Evolutionary conservation across 768 basidiomycete species (phyloP).

Genomic region (Crassisporium funariophilum): DNA sequence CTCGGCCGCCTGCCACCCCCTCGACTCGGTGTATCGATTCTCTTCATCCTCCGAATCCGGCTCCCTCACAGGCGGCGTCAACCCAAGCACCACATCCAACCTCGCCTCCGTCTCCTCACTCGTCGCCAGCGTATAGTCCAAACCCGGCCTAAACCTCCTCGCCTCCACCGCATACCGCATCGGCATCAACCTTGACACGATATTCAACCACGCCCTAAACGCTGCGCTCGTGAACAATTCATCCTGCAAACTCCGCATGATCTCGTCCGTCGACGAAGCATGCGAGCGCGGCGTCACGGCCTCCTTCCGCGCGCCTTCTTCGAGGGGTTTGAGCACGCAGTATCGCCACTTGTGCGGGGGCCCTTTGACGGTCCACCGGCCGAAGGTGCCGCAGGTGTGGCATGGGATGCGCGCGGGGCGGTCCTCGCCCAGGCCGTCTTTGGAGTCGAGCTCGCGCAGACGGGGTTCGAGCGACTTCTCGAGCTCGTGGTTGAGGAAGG

Average conservation of each 20-base stretch:
- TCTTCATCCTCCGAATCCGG: slow-evolving; percentile 27
- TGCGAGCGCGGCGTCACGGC: slow-evolving; percentile 56
- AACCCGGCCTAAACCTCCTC: slow-evolving; percentile 85
- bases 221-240: slow-evolving; percentile 76
- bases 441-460: slow-evolving; percentile 62
- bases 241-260: slow-evolving; percentile 70
- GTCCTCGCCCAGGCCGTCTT: slow-evolving; percentile 61
- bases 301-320: slow-evolving; percentile 38
- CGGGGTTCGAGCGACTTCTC: slow-evolving; percentile 67
- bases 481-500: slow-evolving; percentile 75
- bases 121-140: slow-evolving; percentile 95
- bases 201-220: slow-evolving; percentile 89
- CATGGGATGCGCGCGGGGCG: slow-evolving; percentile 60
- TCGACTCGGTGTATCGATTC: slow-evolving; percentile 14
- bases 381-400: slow-evolving; percentile 63
- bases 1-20: slow-evolving; percentile 70
- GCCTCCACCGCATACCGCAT: slow-evolving; percentile 76
- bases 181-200: slow-evolving; percentile 73
- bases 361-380: slow-evolving; percentile 73
- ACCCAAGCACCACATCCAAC: slow-evolving; percentile 82
- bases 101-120: slow-evolving; percentile 80
- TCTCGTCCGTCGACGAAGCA: slow-evolving; percentile 54
- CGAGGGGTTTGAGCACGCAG: slow-evolving; percentile 57
- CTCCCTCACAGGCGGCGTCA: slow-evolving; percentile 67
- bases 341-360: slow-evolving; percentile 97